Conservation (phyloP, 1,284 basidiomycete genomes). For the Ustilago xerochloae region DNA sequence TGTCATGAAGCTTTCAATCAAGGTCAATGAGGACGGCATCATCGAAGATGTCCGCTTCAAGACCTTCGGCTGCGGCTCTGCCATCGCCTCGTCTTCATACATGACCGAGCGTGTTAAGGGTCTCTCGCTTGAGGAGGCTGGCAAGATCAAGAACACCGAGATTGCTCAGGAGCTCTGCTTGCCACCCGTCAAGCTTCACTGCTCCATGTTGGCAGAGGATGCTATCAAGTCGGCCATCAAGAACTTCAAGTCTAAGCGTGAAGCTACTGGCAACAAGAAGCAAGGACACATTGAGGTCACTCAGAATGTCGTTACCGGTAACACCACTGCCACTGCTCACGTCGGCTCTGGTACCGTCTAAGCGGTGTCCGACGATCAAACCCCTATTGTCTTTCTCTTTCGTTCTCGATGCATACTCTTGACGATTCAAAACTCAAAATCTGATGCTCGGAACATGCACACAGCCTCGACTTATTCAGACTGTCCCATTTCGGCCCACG, state of each 20-base stretch:
- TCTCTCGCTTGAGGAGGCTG: constrained; percentile 90
- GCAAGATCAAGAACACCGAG: constrained; percentile 97
- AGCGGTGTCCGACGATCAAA: not conserved
- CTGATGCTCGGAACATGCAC: not conserved
- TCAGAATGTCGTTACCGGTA: constrained; percentile 76
- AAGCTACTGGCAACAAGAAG: constrained; percentile 58
- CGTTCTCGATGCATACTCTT: no score
- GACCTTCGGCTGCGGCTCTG: constrained; percentile 80
- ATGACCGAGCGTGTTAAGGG: constrained; percentile 95
- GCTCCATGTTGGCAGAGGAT: constrained; percentile 93
- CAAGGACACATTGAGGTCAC: constrained; percentile 80
- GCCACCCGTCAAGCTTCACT: constrained; percentile 88
- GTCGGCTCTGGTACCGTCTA: constrained; percentile 69
- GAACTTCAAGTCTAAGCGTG: constrained; percentile 63
- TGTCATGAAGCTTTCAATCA: constrained; percentile 99
- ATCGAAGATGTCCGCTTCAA: constrained; percentile 98
- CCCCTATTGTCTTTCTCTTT: no score
- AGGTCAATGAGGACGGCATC: constrained; percentile 89
- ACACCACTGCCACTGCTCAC: constrained; percentile 77
- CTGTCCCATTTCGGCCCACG: not conserved
- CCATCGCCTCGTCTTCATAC: constrained; percentile 82
- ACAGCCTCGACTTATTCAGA: not conserved
- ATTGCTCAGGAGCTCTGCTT: constrained; percentile 89
- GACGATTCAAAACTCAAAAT: no score
- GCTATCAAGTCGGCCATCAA: constrained; percentile 77